Conservation (phyloP, 1,284 basidiomycete species). For the Coniferiporia sulphurascens region DNA sequence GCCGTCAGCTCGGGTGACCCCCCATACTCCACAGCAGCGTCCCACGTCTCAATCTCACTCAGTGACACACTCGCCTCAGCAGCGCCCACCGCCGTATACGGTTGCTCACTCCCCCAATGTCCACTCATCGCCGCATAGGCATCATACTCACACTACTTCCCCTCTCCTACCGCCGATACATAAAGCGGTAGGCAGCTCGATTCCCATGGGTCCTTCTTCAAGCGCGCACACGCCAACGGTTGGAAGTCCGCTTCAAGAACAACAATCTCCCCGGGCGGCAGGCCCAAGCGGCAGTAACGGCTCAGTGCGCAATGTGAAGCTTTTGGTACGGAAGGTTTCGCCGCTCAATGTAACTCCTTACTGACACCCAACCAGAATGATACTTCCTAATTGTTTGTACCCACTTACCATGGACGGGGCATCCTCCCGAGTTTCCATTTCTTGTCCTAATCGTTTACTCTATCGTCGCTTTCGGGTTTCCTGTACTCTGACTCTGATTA, state of each 20-base stretch:
- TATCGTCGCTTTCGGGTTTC: background rate
- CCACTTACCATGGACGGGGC: background rate
- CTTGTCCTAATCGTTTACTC: background rate
- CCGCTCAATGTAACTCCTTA: background rate
- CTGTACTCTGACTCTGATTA: background rate
- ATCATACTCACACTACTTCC: slow-evolving; percentile 6
- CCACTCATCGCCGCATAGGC: slow-evolving; percentile 1
- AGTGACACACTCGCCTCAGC: slow-evolving; percentile 1
- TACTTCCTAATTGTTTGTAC: background rate
- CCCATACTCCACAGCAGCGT: background rate
- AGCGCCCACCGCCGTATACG: background rate
- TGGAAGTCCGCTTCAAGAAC: slow-evolving; percentile 1
- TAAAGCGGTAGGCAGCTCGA: slow-evolving; percentile 1
- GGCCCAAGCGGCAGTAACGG: background rate
- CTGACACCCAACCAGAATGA: background rate
- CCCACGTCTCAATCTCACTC: background rate
- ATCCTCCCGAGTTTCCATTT: background rate
- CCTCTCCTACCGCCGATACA: background rate
- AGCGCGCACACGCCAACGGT: background rate
- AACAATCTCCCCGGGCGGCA: background rate
- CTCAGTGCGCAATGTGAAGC: slow-evolving; percentile 15
- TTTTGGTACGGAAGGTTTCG: slow-evolving; percentile 12
- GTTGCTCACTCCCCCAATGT: slow-evolving; percentile 1
- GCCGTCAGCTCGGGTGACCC: background rate
- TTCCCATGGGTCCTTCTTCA: background rate